Evolutionary conservation across 495 filamentous ascomycete genomes (phyloP).

Genomic region (Neurospora pannonica): DNA sequence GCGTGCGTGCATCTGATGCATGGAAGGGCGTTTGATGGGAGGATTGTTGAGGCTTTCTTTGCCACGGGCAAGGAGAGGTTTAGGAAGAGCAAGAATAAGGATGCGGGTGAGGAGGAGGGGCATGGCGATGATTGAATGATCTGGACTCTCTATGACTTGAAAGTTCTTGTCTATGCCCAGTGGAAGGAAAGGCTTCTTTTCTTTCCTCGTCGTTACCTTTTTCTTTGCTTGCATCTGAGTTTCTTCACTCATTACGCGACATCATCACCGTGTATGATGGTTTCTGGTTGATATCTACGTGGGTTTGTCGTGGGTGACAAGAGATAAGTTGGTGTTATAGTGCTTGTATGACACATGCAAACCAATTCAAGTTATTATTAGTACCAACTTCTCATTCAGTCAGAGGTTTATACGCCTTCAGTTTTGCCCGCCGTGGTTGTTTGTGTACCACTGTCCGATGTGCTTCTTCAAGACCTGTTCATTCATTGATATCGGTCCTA

Average conservation of each 20-base stretch:
- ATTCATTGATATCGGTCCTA: too few relatives aligned
- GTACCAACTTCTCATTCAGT: too few relatives aligned
- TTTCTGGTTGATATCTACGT: too few relatives aligned
- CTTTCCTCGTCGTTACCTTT: background rate
- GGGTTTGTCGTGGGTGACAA: too few relatives aligned
- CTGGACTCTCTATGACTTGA: background rate
- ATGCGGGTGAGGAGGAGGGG: conserved; percentile 30
- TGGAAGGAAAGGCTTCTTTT: background rate
- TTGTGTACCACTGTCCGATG: too few relatives aligned
- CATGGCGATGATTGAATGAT: conserved; percentile 21
- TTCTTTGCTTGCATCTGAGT: background rate
- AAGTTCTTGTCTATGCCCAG: background rate
- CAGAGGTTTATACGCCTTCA: too few relatives aligned
- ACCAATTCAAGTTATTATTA: too few relatives aligned
- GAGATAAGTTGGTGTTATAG: too few relatives aligned
- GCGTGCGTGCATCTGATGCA: conserved; percentile 70
- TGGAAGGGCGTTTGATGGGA: conserved; percentile 68
- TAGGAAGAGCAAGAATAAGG: conserved; percentile 52
- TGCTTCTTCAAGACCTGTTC: too few relatives aligned
- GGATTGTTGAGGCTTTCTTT: conserved; percentile 67
- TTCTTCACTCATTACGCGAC: background rate
- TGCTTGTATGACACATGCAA: too few relatives aligned
- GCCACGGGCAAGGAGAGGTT: conserved; percentile 69
- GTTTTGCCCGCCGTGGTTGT: too few relatives aligned
- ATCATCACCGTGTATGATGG: too few relatives aligned